Evolutionary conservation across 139 green algal genomes (phyloP).

Genomic region (Choricystis sp.): DNA sequence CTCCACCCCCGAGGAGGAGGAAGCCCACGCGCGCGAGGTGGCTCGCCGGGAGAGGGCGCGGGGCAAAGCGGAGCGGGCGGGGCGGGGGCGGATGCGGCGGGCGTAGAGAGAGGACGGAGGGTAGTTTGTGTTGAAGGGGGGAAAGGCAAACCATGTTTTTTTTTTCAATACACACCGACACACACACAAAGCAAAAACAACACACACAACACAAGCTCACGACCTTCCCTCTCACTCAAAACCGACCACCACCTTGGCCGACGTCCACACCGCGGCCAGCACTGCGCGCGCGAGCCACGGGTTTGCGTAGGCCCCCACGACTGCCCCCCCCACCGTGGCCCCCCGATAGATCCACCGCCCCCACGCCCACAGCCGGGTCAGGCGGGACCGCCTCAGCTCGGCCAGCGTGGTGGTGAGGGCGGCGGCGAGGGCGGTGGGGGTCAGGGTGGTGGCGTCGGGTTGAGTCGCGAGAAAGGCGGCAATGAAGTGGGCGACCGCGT

Average conservation of each 20-base stretch:
- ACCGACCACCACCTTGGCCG: constrained; percentile 5
- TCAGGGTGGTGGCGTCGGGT: constrained; percentile 12
- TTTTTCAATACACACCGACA: neutral
- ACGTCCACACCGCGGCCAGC: constrained; percentile 26
- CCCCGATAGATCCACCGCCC: constrained; percentile 21
- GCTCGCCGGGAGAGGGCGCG: neutral
- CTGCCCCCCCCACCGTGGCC: constrained; percentile 22
- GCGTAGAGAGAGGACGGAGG: no score
- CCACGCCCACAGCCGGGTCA: constrained; percentile 25
- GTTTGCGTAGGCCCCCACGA: constrained; percentile 34
- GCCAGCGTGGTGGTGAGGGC: constrained; percentile 10
- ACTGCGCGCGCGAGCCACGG: constrained; percentile 34
- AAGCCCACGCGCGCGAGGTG: neutral
- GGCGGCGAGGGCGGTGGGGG: neutral
- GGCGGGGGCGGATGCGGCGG: no score
- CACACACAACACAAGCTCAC: neutral
- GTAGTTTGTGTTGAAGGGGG: no score
- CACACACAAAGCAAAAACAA: neutral
- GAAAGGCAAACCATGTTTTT: no score
- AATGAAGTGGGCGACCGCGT: constrained; percentile 26
- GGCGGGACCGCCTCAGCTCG: constrained; percentile 22
- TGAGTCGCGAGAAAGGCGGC: constrained; percentile 31
- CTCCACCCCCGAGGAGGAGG: neutral
- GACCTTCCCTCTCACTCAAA: neutral
- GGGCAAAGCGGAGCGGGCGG: neutral